These are phyloP conservation scores for Penicillium nordicum DNA, from an alignment of 2,329 filamentous ascomycete species.

Conservation along the genomic window DNA sequence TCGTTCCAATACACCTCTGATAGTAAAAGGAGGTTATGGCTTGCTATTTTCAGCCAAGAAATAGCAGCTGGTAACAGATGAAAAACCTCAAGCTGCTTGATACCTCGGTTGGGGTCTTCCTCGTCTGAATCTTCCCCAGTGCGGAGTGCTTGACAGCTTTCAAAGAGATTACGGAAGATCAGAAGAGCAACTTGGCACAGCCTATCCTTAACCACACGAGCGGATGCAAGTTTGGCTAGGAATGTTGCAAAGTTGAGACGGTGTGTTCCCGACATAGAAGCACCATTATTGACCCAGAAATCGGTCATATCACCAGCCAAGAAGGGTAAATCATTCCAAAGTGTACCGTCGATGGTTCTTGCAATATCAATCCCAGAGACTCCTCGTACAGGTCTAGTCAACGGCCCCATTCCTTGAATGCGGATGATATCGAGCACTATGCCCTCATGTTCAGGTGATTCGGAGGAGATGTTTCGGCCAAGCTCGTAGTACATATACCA, in stretches of 20 bases:
- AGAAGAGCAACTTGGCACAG: slow-evolving; percentile 22
- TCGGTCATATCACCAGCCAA: slow-evolving; percentile 23
- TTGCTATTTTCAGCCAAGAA: slow-evolving; percentile 19
- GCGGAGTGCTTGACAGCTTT: slow-evolving; percentile 12
- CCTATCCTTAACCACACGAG: slow-evolving; percentile 18
- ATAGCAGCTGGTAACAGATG: slow-evolving; percentile 18
- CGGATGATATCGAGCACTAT: slow-evolving; percentile 26
- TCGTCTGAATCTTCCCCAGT: slow-evolving; percentile 15
- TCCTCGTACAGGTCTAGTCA: slow-evolving; percentile 12
- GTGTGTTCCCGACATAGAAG: slow-evolving; percentile 16
- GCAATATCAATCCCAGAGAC: slow-evolving; percentile 22
- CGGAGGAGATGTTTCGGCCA: slow-evolving; percentile 10
- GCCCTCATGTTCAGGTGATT: slow-evolving; percentile 19
- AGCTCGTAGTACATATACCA: slow-evolving; percentile 26
- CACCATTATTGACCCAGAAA: slow-evolving; percentile 17
- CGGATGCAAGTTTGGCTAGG: slow-evolving; percentile 25
- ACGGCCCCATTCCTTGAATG: slow-evolving; percentile 18
- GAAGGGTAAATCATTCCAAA: slow-evolving; percentile 27
- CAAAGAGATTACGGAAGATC: slow-evolving; percentile 19
- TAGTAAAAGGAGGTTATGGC: slow-evolving; percentile 18
- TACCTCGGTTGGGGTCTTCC: slow-evolving; percentile 9
- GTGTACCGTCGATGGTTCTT: slow-evolving; percentile 20
- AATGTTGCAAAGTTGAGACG: slow-evolving; percentile 22
- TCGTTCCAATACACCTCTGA: slow-evolving; percentile 22
- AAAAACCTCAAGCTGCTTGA: slow-evolving; percentile 10